Conservation (phyloP, 345 rosid genomes). For the Orychophragmus violaceus region DNA sequence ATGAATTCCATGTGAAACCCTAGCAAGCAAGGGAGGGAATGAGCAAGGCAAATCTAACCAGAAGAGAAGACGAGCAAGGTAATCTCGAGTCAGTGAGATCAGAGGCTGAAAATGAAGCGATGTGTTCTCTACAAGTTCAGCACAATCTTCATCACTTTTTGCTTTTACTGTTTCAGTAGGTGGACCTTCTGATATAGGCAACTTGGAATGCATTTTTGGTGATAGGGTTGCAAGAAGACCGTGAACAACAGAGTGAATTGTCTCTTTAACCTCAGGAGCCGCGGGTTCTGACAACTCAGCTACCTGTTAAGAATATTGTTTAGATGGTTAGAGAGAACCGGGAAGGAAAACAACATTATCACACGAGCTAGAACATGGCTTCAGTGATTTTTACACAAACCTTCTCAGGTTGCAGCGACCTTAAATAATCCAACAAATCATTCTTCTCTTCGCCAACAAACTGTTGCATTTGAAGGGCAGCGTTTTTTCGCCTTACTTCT, state of each 20-base stretch:
- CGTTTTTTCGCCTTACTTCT: constrained; percentile 76
- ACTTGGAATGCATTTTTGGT: constrained; percentile 76
- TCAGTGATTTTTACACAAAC: constrained; percentile 26
- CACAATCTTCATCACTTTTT: constrained; percentile 52
- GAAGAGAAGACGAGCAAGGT: constrained; percentile 91
- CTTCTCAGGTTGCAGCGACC: constrained; percentile 95
- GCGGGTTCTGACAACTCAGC: constrained; percentile 95
- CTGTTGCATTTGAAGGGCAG: constrained; percentile 97
- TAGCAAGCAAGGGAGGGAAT: neutral
- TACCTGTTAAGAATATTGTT: constrained; percentile 44
- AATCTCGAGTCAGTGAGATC: constrained; percentile 74
- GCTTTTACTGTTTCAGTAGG: constrained; percentile 41
- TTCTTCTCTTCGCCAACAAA: constrained; percentile 98
- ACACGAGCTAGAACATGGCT: neutral
- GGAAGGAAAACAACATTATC: neutral
- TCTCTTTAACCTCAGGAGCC: constrained; percentile 63
- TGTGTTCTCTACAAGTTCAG: constrained; percentile 76
- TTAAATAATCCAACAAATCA: constrained; percentile 86
- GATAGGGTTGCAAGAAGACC: constrained; percentile 96
- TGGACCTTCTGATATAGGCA: constrained; percentile 55
- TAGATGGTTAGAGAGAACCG: neutral
- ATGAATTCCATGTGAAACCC: neutral
- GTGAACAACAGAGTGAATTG: constrained; percentile 73
- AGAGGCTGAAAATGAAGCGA: constrained; percentile 84
- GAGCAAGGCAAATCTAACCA: constrained; percentile 48